Conservation (phyloP, 257 asterid genomes). For the Pogostemon cablin region DNA sequence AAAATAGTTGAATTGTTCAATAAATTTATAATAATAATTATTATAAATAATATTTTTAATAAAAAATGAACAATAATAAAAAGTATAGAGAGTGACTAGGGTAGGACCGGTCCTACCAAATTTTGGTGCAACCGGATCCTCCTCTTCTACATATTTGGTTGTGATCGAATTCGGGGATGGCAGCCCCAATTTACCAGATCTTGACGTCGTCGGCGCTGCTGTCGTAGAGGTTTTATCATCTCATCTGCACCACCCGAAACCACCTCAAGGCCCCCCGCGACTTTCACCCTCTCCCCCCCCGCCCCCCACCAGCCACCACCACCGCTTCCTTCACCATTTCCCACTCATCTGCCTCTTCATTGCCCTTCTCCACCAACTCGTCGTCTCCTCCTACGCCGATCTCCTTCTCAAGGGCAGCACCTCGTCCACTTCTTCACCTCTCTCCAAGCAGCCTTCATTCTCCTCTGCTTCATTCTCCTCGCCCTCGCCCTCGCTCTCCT, state of each 20-base stretch:
- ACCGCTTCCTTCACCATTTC: slow-evolving; percentile 63
- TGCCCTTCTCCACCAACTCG: slow-evolving; percentile 56
- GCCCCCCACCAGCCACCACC: slow-evolving; percentile 36
- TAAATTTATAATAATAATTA: no score
- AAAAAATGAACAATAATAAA: no score
- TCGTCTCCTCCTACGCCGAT: slow-evolving; percentile 69
- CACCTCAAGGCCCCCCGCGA: slow-evolving; percentile 75
- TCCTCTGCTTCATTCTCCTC: slow-evolving; percentile 69
- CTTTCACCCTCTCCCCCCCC: slow-evolving; percentile 60
- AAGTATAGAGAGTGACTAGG: neutral
- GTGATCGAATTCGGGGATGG: no score
- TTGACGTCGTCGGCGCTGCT: no score
- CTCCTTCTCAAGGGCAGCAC: slow-evolving; percentile 77
- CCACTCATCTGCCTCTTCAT: slow-evolving; percentile 55
- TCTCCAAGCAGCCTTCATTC: slow-evolving; percentile 65
- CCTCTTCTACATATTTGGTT: no score
- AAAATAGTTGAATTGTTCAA: no score
- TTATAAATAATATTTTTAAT: no score
- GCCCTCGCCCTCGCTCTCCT: slow-evolving; percentile 52
- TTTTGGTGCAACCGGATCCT: no score
- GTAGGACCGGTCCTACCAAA: no score
- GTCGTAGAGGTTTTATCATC: no score
- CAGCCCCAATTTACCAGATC: no score
- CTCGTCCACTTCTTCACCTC: slow-evolving; percentile 82
- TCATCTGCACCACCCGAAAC: slow-evolving; percentile 41